Evolutionary conservation across 2,329 filamentous ascomycete genomes (phyloP).

Genomic region (Colletotrichum karsti): DNA sequence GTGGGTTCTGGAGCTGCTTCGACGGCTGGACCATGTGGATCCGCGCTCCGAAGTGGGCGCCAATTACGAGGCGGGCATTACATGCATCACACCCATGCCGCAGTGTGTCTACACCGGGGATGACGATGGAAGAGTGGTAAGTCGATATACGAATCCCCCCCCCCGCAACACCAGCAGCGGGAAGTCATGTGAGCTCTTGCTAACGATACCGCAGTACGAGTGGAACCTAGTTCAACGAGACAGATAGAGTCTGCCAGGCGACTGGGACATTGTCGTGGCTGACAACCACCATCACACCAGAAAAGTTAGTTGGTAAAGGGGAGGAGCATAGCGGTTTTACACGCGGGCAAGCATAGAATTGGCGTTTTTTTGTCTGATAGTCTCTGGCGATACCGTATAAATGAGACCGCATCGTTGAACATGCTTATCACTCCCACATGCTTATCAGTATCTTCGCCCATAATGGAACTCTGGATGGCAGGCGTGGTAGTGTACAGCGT

Average conservation of each 20-base stretch:
- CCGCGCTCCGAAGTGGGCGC: slow-evolving; percentile 66
- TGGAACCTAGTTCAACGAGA: slow-evolving; percentile 69
- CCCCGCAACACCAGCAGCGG: too few relatives aligned
- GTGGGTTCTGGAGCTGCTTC: slow-evolving; percentile 82
- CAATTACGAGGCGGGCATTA: slow-evolving; percentile 76
- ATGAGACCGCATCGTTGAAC: neutral
- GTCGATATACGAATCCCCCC: slow-evolving; percentile 19
- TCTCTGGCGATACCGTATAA: neutral
- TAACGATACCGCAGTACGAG: slow-evolving; percentile 58
- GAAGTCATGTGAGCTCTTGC: too few relatives aligned
- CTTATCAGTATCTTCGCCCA: neutral
- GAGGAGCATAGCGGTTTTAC: slow-evolving; percentile 27
- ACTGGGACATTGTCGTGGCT: neutral
- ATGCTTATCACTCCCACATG: neutral
- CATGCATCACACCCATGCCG: slow-evolving; percentile 84
- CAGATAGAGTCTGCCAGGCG: slow-evolving; percentile 52
- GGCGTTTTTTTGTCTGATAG: slow-evolving; percentile 17
- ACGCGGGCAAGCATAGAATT: slow-evolving; percentile 17
- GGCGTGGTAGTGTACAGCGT: slow-evolving; percentile 17
- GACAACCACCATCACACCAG: neutral
- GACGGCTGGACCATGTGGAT: slow-evolving; percentile 84
- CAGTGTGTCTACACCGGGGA: slow-evolving; percentile 92
- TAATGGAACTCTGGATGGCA: slow-evolving; percentile 5
- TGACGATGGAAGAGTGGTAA: slow-evolving; percentile 88
- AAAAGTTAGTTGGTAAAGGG: slow-evolving; percentile 27